Conservation (phyloP, 2,329 filamentous ascomycete genomes). For the Fusarium incarnatum region DNA sequence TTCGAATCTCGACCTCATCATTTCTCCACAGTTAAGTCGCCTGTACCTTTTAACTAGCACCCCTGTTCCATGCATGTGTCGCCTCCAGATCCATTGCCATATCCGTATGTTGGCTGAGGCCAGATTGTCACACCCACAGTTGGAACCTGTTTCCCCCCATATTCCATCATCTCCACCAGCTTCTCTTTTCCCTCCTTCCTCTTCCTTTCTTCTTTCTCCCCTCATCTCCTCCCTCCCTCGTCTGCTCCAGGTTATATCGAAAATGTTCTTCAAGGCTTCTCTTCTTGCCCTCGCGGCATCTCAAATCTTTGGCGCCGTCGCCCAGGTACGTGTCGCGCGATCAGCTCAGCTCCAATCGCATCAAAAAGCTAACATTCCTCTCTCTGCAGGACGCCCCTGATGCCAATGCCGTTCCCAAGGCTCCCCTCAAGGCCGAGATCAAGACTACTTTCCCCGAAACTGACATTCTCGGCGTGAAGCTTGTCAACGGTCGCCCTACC, state of each 20-base stretch:
- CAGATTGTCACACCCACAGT: conserved; percentile 47
- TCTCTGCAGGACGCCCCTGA: conserved; percentile 31
- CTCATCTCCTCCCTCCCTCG: conserved; percentile 12
- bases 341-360: background rate
- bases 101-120: conserved; percentile 42
- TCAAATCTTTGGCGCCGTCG: conserved; percentile 73
- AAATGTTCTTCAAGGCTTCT: conserved; percentile 81
- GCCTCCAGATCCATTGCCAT: conserved; percentile 15
- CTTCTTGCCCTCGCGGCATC: conserved; percentile 78
- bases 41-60: conserved; percentile 5
- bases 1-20: conserved; percentile 3
- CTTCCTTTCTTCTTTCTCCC: conserved; percentile 7
- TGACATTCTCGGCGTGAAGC: conserved; percentile 94
- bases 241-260: conserved; percentile 22
- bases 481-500: conserved; percentile 91
- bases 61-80: conserved; percentile 27
- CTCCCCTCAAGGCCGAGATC: conserved; percentile 69
- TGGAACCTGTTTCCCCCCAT: conserved; percentile 29
- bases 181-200: conserved; percentile 22
- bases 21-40: conserved; percentile 27
- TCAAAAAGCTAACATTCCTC: background rate
- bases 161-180: conserved; percentile 38
- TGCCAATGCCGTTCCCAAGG: conserved; percentile 41
- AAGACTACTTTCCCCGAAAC: conserved; percentile 72
- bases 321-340: conserved; percentile 64